These are phyloP conservation scores for Arabis hirsuta DNA, from an alignment of 345 rosid genomes.

Conservation along the genomic window DNA sequence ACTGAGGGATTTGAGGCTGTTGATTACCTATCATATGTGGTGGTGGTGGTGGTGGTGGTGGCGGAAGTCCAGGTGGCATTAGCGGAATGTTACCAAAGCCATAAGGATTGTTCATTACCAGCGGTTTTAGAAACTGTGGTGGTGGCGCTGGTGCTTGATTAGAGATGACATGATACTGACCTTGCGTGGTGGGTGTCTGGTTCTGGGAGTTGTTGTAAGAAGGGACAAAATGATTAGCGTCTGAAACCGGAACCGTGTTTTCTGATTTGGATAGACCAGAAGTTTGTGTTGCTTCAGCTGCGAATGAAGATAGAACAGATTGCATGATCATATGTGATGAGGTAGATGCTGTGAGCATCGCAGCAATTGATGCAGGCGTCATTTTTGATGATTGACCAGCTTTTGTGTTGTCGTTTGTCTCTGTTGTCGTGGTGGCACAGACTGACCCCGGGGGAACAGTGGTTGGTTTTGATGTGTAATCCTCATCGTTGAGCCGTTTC, in stretches of 20 bases:
- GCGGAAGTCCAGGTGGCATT: conserved; percentile 63
- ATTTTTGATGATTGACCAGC: conserved; percentile 62
- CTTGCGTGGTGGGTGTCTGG: conserved; percentile 57
- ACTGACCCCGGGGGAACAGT: conserved; percentile 27
- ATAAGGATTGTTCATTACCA: conserved; percentile 58
- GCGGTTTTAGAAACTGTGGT: conserved; percentile 59
- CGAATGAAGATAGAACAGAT: conserved; percentile 85
- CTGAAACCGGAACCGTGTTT: conserved; percentile 49
- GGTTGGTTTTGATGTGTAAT: conserved; percentile 50
- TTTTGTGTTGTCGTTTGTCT: conserved; percentile 43
- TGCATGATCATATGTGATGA: conserved; percentile 95
- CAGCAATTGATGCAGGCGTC: conserved; percentile 91
- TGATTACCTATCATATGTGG: conserved; percentile 58
- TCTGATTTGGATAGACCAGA: conserved; percentile 62
- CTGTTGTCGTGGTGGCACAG: conserved; percentile 26
- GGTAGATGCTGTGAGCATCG: conserved; percentile 95
- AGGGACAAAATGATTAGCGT: conserved; percentile 50
- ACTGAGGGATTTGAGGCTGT: conserved; percentile 54
- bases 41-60: conserved; percentile 45
- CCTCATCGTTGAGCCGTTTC: conserved; percentile 61
- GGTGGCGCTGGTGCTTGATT: conserved; percentile 59
- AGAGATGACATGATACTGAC: conserved; percentile 66
- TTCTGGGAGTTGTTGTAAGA: conserved; percentile 55
- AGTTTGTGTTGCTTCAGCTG: conserved; percentile 87
- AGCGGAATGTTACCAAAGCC: conserved; percentile 64